Evolutionary conservation across 2,329 filamentous ascomycete species (phyloP), one percentile per base, ranked within the genome.

Genomic region (Colletotrichum cordylinicola): DNA sequence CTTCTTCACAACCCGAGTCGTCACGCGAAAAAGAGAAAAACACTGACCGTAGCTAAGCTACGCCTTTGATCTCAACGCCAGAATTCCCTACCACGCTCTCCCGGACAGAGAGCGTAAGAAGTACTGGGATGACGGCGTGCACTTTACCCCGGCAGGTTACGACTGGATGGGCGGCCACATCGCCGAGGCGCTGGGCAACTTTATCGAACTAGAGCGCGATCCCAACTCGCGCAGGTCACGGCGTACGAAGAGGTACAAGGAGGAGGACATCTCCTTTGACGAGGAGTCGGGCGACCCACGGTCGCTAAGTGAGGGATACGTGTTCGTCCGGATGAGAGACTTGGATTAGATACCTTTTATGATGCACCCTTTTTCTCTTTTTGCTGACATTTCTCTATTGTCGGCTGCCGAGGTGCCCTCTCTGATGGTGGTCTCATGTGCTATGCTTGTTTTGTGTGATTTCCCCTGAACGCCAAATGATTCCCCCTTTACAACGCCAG

Each of bases 121-220:
- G 72, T 90, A 91, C 79, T 94, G 91, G 91, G 87, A 91, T 77
- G 92, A 94, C 82, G 87, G 87, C 21, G 78, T 93, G 27, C 92
- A 94, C 83, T 85, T 93, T 12, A 90, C 88, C 1, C 82, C 85
- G 0, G 86, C 85, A 8, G 92, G 92, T 9, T 94, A 94, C 84
- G 88, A 93, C 80, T 84, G 90, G 79, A 91, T 94, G 86, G 92
- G 92, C 3, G 85, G 87, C 52, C 86, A 89, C 72, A 85, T 94
- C 66, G 92, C 88, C 62, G 86, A 88, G 29, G 86, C 84, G 35
- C 82, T 94, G 12, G 84, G 91, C 61, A 84, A 86, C 35, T 83
- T 92, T 52, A 27, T 71, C 21, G 60, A 74, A 37, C 74, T 78
- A 24, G 74, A 73, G 58, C 62, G 65, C 43, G 61, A 76, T 27